Evolutionary conservation across 192 early-diverging fungal genomes (phyloP), one percentile per base, ranked within the genome.

Genomic region (Backusella tuberculispora): DNA sequence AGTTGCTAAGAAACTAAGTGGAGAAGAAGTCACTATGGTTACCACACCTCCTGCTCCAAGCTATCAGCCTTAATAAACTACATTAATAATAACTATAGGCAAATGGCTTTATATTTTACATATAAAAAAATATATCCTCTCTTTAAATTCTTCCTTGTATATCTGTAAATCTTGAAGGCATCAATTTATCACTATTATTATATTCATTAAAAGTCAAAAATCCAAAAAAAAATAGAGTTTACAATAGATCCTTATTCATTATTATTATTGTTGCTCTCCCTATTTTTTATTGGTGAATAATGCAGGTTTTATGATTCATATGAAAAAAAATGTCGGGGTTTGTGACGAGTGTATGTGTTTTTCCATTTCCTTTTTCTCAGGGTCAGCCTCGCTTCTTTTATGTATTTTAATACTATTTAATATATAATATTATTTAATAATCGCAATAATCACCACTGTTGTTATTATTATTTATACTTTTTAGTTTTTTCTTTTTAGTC

Each of bases 291-390:
- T 56, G 50, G 50, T 56, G 50, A 56, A 56, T 56, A n/a, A 56
- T 56, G 50, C 50, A 56, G 24, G 5, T 48, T 48, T 56, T 56
- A n/a, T 56, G 50, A 56, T 56, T 56, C 50, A 56, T 50, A 56
- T 56, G 8, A 21, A 56, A 46, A 34, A 34, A 34, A 34, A 34
- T 2, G n/a, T 56, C 50, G 50, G 50, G 21, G 8, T 56, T 56
- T 56, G 50, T 56, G 50, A 56, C 50, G 50, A 56, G 50, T 56
- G 19, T n/a, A 56, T 50, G 48, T 21, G 19, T 50, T 50, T 50
- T 50, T 56, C 50, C 19, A 12, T 56, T 53, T 56, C 19, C 50
- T 24, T 56, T 53, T 56, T 56, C 53, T 56, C 53, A 56, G 21
- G 53, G 53, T 56, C 53, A 56, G 53, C 53, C 53, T 56, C 53